Conservation (phyloP, 331 rosid genomes). For the Quercus tomentella region DNA sequence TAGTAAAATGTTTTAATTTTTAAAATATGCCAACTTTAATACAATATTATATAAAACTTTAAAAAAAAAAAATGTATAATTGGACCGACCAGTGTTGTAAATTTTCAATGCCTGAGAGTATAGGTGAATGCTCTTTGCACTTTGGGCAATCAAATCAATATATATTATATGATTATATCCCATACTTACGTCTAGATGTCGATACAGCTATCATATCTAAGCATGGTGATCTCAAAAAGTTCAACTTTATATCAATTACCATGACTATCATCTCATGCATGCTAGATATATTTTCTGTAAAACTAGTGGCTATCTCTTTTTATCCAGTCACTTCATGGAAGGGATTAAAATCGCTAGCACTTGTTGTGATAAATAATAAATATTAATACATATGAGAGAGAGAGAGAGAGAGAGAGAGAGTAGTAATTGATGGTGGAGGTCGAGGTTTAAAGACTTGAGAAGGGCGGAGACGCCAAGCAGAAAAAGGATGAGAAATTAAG, state of each 20-base stretch:
- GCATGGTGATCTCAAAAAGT: background rate
- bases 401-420: background rate
- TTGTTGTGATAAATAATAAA: background rate
- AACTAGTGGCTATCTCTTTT: constrained; percentile 3
- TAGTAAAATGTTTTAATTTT: too few relatives aligned
- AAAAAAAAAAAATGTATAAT: too few relatives aligned
- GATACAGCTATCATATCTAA: background rate
- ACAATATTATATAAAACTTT: too few relatives aligned
- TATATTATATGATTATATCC: too few relatives aligned
- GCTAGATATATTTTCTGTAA: background rate
- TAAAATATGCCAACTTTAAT: too few relatives aligned
- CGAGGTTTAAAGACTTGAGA: background rate
- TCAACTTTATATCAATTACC: background rate
- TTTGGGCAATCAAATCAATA: too few relatives aligned
- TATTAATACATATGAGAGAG: background rate
- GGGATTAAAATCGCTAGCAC: background rate
- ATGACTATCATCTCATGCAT: constrained; percentile 7
- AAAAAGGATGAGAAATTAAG: constrained; percentile 11
- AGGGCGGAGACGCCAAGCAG: constrained; percentile 19
- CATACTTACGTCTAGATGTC: background rate
- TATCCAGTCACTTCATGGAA: constrained; percentile 10
- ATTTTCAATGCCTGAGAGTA: too few relatives aligned
- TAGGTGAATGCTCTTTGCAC: too few relatives aligned
- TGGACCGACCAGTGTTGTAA: too few relatives aligned
- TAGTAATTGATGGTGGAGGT: constrained; percentile 23